These are phyloP conservation scores for Straminergon stramineum DNA, from an alignment of 225 moss, liverwort and hornwort species.

Conservation along the genomic window DNA sequence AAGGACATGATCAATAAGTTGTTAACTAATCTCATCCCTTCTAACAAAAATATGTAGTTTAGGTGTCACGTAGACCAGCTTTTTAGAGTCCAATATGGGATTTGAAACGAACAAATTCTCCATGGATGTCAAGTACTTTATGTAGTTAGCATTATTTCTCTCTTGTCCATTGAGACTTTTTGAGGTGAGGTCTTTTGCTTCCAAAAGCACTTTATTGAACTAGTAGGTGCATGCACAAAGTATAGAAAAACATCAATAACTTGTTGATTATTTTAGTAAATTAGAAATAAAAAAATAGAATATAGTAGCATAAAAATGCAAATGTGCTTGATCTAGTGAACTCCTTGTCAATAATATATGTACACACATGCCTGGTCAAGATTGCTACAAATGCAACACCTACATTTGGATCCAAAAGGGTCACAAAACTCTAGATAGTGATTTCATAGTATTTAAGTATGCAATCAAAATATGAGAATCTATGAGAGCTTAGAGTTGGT, in stretches of 20 bases:
- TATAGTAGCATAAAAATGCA: neutral
- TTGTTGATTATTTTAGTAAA: neutral
- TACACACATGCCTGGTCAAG: neutral
- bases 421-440: neutral
- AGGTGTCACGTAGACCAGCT: fast-evolving
- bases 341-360: neutral
- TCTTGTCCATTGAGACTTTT: too few species aligned
- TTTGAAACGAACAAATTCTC: too few species aligned
- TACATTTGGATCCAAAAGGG: fast-evolving
- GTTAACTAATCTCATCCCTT: too few species aligned
- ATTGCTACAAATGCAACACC: neutral
- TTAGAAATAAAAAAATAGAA: fast-evolving
- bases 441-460: neutral
- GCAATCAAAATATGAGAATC: neutral
- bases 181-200: neutral
- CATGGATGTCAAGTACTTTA: neutral
- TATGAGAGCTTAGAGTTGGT: neutral
- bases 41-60: too few species aligned
- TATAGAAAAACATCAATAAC: neutral
- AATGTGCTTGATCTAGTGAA: neutral
- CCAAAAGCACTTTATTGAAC: fast-evolving
- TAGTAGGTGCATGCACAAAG: neutral
- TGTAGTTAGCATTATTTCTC: neutral
- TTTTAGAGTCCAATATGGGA: too few species aligned
- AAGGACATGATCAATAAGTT: too few species aligned